Base-by-base conservation (phyloP, 1,284 basidiomycete genomes). In the Cryptococcus sp. region DNA sequence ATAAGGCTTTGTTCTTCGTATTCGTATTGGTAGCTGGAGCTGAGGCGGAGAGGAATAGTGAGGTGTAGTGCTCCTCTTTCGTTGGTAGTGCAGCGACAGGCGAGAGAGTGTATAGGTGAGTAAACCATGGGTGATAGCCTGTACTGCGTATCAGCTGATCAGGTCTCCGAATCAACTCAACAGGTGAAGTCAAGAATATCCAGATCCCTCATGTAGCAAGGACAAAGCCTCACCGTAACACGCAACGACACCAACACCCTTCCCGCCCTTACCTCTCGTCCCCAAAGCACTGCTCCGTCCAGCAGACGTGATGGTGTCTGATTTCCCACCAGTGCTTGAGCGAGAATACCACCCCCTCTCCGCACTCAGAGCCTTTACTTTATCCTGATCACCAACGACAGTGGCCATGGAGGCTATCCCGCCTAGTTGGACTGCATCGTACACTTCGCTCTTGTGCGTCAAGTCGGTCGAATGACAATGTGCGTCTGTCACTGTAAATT, bases 41-140 rank as follows among this genome's bases (percentile, higher is more conserved):
- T 8, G 49, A 20, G 40, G 68, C 60, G 23, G 66, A 78, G 54
- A 62, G 64, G 58, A 80, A 79, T 35, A 81, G 56, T 0, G 64
- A 58, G 16, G 54, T 35, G 68, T 82, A 81, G 70, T 81, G 80
- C 2, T 65, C 67, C 22, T 57, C 61, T 60, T 80, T 81, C 2
- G 63, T 49, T 0, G 70, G 68, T 0, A 63, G 52, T 0, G 57
- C 19, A 2, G 17, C 17, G 0, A 63, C 55, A 0, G 58, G 58
- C 3, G 55, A 52, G 52, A 78, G 69, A 19, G 76, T 73, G 56
- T 80, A 75, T 1, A 75, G 71, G 60, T 81, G 81, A n/a, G 68
- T 71, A 65, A 78, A 81, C 81, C 80, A 82, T 8, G 80, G 80
- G 60, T 81, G 81, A 50, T 81, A 73, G 48, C 81, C 80, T 79